phyloP scores from a whole-genome alignment of 371 early-diverging fungal genomes.

The Umbelopsis sp. region DNA sequence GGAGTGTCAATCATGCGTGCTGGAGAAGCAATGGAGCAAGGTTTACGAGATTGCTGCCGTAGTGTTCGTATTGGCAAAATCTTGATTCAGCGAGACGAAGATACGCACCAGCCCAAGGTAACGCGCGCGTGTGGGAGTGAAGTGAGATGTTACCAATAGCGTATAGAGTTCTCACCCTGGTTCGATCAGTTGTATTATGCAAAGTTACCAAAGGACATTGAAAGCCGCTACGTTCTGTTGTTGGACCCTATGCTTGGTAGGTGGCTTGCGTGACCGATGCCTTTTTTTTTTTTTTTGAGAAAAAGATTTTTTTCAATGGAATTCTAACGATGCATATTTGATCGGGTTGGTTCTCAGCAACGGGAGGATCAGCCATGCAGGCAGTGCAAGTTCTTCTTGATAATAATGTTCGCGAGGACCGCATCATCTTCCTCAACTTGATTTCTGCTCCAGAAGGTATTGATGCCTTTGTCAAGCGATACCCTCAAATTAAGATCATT shows the following conservation, averaged over 20 bases:
- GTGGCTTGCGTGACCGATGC: conserved; percentile 10
- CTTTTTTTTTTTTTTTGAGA: too few relatives aligned
- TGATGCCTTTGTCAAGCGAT: conserved; percentile 67
- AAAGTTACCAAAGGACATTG: conserved; percentile 89
- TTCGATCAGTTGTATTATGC: conserved; percentile 79
- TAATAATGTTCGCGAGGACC: conserved; percentile 84
- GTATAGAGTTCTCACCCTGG: neutral
- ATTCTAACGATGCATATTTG: neutral
- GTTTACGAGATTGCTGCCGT: conserved; percentile 88
- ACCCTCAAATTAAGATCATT: conserved; percentile 85
- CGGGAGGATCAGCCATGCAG: conserved; percentile 92
- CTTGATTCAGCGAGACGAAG: conserved; percentile 93
- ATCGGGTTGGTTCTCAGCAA: conserved; percentile 58
- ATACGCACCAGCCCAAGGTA: conserved; percentile 84
- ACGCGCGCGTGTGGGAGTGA: conserved; percentile 13
- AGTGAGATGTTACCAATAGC: neutral
- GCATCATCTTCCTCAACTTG: conserved; percentile 84
- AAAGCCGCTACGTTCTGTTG: conserved; percentile 80
- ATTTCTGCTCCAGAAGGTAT: conserved; percentile 87
- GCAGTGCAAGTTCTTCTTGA: conserved; percentile 87
- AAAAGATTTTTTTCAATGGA: neutral
- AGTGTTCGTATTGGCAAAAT: conserved; percentile 94
- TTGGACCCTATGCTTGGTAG: conserved; percentile 94
- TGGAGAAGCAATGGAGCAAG: conserved; percentile 94
- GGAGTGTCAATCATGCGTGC: conserved; percentile 96